Conservation (phyloP, 2,329 filamentous ascomycete species). For the Colletotrichum cereale region DNA sequence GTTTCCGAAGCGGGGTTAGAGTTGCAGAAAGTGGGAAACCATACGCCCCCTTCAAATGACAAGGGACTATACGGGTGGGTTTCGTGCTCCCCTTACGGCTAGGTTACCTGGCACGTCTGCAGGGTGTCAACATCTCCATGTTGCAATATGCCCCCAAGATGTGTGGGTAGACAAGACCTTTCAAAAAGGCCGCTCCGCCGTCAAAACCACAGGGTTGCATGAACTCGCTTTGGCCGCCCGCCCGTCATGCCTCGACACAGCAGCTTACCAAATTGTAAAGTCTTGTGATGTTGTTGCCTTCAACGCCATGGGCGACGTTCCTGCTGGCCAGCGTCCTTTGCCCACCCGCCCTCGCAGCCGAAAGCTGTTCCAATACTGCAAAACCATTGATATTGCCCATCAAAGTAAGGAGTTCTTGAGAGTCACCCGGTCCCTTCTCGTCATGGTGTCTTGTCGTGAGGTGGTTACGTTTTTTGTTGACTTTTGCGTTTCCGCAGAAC, state of each 20-base stretch:
- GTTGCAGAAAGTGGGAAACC: conserved; percentile 31
- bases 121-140: conserved; percentile 30
- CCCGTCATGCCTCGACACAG: conserved; percentile 36
- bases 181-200: conserved; percentile 34
- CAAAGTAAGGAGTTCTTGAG: conserved; percentile 30
- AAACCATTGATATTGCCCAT: conserved; percentile 37
- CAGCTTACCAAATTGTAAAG: conserved; percentile 17
- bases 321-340: conserved; percentile 39
- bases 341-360: conserved; percentile 24
- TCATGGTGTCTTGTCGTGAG: neutral
- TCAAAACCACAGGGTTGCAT: conserved; percentile 13
- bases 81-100: conserved; percentile 27
- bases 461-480: conserved; percentile 18
- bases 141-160: conserved; percentile 27
- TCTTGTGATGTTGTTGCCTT: conserved; percentile 37
- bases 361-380: conserved; percentile 24
- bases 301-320: conserved; percentile 33
- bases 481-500: conserved; percentile 26
- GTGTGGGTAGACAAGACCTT: conserved; percentile 19
- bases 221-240: conserved; percentile 4
- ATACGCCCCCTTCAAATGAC: conserved; percentile 38
- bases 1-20: conserved; percentile 31
- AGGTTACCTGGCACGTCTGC: conserved; percentile 19
- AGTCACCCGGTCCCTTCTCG: conserved; percentile 24
- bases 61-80: conserved; percentile 29